A percentile compares a stretch with the other conserved stretches of the same genome.
phyloP scores from a whole-genome alignment of 2,329 filamentous ascomycete genomes.

The Exophiala sp. region DNA sequence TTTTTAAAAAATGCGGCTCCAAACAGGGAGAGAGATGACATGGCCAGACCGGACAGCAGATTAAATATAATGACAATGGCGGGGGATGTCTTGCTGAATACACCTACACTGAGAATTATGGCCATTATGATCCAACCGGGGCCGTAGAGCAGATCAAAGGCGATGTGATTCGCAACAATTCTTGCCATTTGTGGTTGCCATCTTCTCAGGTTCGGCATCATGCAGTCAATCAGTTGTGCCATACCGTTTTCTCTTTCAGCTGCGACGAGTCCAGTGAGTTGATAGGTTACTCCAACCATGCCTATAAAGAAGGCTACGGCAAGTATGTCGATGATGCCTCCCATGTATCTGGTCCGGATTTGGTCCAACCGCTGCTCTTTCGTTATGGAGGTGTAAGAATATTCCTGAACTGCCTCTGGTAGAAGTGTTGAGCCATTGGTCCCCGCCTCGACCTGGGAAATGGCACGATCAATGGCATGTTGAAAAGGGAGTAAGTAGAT shows the following conservation, averaged over 20 bases:
- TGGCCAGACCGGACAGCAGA: slow-evolving; percentile 69
- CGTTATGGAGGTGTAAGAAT: slow-evolving; percentile 71
- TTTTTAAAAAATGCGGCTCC: slow-evolving; percentile 81
- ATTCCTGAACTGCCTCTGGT: slow-evolving; percentile 55
- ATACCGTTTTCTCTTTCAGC: slow-evolving; percentile 83
- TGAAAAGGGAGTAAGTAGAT: slow-evolving; percentile 78
- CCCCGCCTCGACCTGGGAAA: slow-evolving; percentile 45
- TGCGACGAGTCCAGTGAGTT: slow-evolving; percentile 80
- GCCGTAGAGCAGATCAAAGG: slow-evolving; percentile 75
- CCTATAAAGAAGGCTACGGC: slow-evolving; percentile 75
- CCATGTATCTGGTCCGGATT: slow-evolving; percentile 69
- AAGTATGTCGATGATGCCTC: slow-evolving; percentile 69
- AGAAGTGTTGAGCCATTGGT: slow-evolving; percentile 45
- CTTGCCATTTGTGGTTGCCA: slow-evolving; percentile 77
- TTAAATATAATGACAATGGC: slow-evolving; percentile 71
- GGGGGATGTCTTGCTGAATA: slow-evolving; percentile 63
- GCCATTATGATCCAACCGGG: slow-evolving; percentile 80
- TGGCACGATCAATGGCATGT: slow-evolving; percentile 70
- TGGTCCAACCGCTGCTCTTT: slow-evolving; percentile 61
- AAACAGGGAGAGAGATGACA: slow-evolving; percentile 77
- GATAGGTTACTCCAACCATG: slow-evolving; percentile 78
- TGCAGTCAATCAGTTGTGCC: slow-evolving; percentile 82
- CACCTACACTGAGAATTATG: slow-evolving; percentile 58
- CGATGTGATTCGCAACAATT: slow-evolving; percentile 73
- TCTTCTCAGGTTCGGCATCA: slow-evolving; percentile 72